Base-by-base conservation (phyloP, 805 yeast species). In the Candida piceae region DNA sequence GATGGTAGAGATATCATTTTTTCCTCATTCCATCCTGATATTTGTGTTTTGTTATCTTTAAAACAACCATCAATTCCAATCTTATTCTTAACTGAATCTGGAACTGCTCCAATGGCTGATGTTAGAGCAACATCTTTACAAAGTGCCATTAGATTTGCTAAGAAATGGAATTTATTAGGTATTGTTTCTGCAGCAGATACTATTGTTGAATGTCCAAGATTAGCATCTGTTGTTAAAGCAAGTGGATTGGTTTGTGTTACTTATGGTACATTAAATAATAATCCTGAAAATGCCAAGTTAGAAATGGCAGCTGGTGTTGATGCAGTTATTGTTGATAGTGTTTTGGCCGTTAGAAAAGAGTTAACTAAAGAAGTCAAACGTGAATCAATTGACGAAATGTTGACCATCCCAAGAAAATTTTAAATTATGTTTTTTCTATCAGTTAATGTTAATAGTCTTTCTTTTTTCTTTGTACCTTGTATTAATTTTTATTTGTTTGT, bases 301-400 rank as follows among this genome's bases (percentile, higher is more conserved):
- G 96, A 90, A 60, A 81, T 90, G 81, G 78, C 77, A 45, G 89
- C 94, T 4, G 97, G 97, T 7, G 96, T 90, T 10, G 97, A 90
- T 67, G 98, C 98, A 0, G 97, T 90, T n/a, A 90, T 90, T 62
- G 97, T 86, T 3, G 97, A 90, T 61, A 80, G 86, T 38, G 97
- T 90, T 2, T 68, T 89, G 52, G 96, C 96, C 0, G 94, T 89
- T n/a, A 71, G 95, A 55, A 82, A 82, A 50, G 96, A 85, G 7
- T 68, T 89, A 43, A 74, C 63, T 2, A 57, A 55, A 32, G 56
- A 49, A 12, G 52, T 39, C 7, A 36, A 43, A 36, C 34, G 28
- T 24, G 36, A 38, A 16, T 15, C 17, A 26, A 7, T 26, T 26
- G 45, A 34, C 26, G 44, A 32, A 31, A 10, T 31, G 34, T 29